Evolutionary conservation across 768 basidiomycete genomes (phyloP), one percentile per base, ranked within the genome.

Genomic region (Lactifluus subvellereus): DNA sequence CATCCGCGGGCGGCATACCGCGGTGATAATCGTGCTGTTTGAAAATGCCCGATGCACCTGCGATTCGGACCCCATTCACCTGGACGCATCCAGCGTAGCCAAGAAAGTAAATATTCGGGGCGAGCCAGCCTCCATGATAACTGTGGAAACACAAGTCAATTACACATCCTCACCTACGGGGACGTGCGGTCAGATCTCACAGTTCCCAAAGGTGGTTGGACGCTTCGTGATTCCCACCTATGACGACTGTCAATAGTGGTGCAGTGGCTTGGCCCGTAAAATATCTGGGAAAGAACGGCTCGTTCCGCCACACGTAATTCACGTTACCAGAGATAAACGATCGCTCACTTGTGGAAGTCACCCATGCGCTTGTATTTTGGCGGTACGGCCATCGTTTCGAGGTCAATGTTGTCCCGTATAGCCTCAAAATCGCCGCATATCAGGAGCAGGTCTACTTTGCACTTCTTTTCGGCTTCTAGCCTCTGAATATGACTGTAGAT

Each of bases 401-500:
- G 79, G 75, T 99, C 96, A 59, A 83, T 77, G 61, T 82, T 77
- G 69, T 97, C 95, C 33, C 97, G 80, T 53, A 97, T 80, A 18
- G 97, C 95, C 74, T 97, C 86, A 69, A 99, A 98, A 76, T 99
- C 97, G 13, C 97, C 97, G 62, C 96, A 98, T 33, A 98, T 87
- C 45, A 99, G 81, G 14, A 99, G 82, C 1, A 94, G 76, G 69
- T 96, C 91, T 59, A 97, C 83, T 59, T 82, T 85, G 74, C 85
- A 86, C 13, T 77, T 73, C 68, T 89, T 80, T 64, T 74, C 75
- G 2, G 70, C 65, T 70, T 97, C 89, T 35, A 94, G 82, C 13
- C 75, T 68, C 3, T 74, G 75, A 58, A 98, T 83, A 38, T 87
- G 82, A 10, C 75, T 72, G 76, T 98, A 98, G 57, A 96, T 96